phyloP scores from a whole-genome alignment of 2,329 filamentous ascomycete species.

The Paramyrothecium roridum region DNA sequence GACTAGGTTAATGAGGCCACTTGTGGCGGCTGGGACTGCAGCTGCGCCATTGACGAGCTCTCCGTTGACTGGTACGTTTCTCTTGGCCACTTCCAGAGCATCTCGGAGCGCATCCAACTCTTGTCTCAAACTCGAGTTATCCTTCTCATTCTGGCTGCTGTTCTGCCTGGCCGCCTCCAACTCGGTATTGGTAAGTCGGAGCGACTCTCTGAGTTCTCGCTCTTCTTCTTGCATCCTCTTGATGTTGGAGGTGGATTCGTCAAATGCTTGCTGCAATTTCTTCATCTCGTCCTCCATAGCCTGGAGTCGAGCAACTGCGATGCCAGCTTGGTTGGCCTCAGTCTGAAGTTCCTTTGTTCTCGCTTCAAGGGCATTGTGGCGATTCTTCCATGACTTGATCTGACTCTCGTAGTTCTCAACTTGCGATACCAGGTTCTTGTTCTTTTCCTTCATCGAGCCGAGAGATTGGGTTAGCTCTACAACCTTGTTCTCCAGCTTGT shows the following conservation, averaged over 20 bases:
- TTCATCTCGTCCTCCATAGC: conserved; percentile 96
- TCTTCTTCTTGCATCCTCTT: conserved; percentile 96
- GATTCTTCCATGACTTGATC: conserved; percentile 91
- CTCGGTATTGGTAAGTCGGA: conserved; percentile 76
- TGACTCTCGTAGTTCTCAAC: conserved; percentile 95
- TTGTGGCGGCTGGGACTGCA: conserved; percentile 50
- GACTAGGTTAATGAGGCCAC: conserved; percentile 92
- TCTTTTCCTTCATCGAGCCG: conserved; percentile 89
- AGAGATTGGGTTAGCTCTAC: conserved; percentile 94
- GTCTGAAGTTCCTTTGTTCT: conserved; percentile 91
- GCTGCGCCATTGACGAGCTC: conserved; percentile 37
- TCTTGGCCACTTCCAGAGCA: conserved; percentile 83
- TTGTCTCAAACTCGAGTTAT: conserved; percentile 81
- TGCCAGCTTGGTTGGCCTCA: conserved; percentile 96
- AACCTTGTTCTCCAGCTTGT: conserved; percentile 99
- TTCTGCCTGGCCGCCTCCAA: conserved; percentile 75
- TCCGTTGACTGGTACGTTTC: conserved; percentile 72
- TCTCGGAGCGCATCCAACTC: conserved; percentile 89
- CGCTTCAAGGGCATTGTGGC: conserved; percentile 85
- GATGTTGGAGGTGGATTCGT: conserved; percentile 86
- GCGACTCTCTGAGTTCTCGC: conserved; percentile 75
- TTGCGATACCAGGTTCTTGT: conserved; percentile 83
- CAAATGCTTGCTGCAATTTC: conserved; percentile 82
- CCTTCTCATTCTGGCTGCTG: conserved; percentile 74
- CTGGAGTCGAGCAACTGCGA: conserved; percentile 83